Conservation (phyloP, 495 filamentous ascomycete genomes). For the Trichocladium uniseriatum region DNA sequence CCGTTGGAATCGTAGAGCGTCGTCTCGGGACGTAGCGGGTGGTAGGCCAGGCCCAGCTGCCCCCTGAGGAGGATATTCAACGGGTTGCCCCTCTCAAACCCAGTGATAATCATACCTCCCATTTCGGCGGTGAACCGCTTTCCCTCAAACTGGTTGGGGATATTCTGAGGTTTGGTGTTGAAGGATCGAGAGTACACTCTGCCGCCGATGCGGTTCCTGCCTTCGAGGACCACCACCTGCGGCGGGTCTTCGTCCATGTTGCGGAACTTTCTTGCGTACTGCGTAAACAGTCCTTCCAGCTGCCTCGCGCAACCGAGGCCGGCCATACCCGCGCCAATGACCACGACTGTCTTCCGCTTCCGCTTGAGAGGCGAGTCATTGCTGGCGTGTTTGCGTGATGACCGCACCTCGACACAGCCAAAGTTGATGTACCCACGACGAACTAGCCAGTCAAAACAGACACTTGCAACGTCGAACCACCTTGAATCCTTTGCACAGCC, state of each 20-base stretch:
- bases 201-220: conserved; percentile 79
- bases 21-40: conserved; percentile 72
- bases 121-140: conserved; percentile 81
- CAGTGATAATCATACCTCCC: conserved; percentile 95
- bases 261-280: conserved; percentile 59
- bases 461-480: conserved; percentile 82
- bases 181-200: conserved; percentile 89
- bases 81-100: conserved; percentile 92
- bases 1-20: conserved; percentile 88
- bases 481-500: conserved; percentile 84
- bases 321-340: conserved; percentile 91
- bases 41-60: conserved; percentile 81
- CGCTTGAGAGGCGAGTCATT: conserved; percentile 22
- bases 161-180: conserved; percentile 28
- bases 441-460: conserved; percentile 88
- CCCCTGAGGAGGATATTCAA: conserved; percentile 82
- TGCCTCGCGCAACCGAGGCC: conserved; percentile 90
- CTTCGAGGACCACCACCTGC: conserved; percentile 76
- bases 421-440: conserved; percentile 95
- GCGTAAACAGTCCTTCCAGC: conserved; percentile 70
- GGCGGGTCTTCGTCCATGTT: conserved; percentile 55
- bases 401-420: conserved; percentile 63
- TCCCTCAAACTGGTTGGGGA: conserved; percentile 34
- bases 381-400: conserved; percentile 24
- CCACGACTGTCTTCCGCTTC: conserved; percentile 61